Evolutionary conservation across 441 rosid genomes (phyloP), one percentile per base, ranked within the genome.

Genomic region (Francoa sonchifolia): DNA sequence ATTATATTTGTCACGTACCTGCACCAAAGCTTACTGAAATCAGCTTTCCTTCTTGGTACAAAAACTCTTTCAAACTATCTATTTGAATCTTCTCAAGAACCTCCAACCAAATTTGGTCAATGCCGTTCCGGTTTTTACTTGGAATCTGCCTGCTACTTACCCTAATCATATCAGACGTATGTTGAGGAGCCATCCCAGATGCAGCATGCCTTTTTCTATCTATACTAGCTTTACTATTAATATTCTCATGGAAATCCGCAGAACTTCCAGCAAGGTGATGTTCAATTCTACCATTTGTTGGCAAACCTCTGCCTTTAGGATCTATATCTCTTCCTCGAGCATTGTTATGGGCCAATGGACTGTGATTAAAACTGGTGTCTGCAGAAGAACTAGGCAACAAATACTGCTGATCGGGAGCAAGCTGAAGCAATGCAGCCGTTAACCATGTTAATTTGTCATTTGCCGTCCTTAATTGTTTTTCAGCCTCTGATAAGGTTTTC

Each of bases 351-450:
- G 64, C 61, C 23, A 65, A 19, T 19, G 96, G 88, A 37, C 83
- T 86, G 35, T 74, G 80, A 63, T 62, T 72, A 30, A 81, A 61
- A 62, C 95, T 81, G 45, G 81, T 63, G 39, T 75, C 92, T 14
- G 84, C 66, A 18, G 96, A 78, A 6, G 92, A 73, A 41, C 72
- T 68, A 34, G 81, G 97, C 42, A 83, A 63, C 60, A 75, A 23
- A 44, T 92, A 77, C 63, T 86, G 90, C 58, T 81, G 92, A 63
- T 92, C 95, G 22, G 99, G 96, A 62, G 99, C 95, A 41, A 92
- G 72, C 42, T 87, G 97, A 72, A 92, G 94, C 71, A 92, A 57
- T 25, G 99, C 92, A 12, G 99, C 97, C 8, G 96, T 87, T 44
- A 92, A 67, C 99, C 97, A 92, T 12, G 95, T 92, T 57, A 76